Evolutionary conservation across 495 filamentous ascomycete species (phyloP).

Genomic region (Recurvomyces mirabilis): DNA sequence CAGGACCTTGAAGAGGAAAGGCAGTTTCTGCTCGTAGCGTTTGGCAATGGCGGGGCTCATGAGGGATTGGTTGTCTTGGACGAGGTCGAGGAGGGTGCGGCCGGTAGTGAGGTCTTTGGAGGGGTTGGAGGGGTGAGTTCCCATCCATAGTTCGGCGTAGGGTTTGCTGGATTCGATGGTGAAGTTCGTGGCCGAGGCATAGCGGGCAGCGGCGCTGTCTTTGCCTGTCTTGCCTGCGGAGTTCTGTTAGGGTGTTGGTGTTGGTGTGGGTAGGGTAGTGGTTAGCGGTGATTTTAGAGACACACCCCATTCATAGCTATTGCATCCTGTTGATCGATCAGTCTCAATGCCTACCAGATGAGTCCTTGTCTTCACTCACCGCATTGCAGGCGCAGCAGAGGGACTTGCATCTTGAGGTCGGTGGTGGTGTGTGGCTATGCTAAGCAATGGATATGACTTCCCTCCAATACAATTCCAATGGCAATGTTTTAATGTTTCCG

Average conservation of each 20-base stretch:
- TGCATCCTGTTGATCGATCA: conserved; percentile 48
- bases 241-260: conserved; percentile 9
- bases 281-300: no score
- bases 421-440: background rate
- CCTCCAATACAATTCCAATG: no score
- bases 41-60: conserved; percentile 59
- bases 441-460: no score
- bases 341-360: background rate
- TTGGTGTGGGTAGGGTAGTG: background rate
- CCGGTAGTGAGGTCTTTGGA: conserved; percentile 79
- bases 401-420: conserved; percentile 55
- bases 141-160: conserved; percentile 80
- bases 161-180: conserved; percentile 32
- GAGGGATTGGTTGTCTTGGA: conserved; percentile 76
- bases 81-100: conserved; percentile 78
- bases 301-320: conserved; percentile 96
- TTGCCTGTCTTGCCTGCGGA: conserved; percentile 32
- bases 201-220: conserved; percentile 60
- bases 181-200: conserved; percentile 27
- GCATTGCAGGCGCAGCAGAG: conserved; percentile 84
- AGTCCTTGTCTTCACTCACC: conserved; percentile 41
- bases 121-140: conserved; percentile 89
- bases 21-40: conserved; percentile 66
- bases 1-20: conserved; percentile 95
- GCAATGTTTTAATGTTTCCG: no score